phyloP scores from a whole-genome alignment of 768 basidiomycete genomes.

The Lyophyllum semitale region DNA sequence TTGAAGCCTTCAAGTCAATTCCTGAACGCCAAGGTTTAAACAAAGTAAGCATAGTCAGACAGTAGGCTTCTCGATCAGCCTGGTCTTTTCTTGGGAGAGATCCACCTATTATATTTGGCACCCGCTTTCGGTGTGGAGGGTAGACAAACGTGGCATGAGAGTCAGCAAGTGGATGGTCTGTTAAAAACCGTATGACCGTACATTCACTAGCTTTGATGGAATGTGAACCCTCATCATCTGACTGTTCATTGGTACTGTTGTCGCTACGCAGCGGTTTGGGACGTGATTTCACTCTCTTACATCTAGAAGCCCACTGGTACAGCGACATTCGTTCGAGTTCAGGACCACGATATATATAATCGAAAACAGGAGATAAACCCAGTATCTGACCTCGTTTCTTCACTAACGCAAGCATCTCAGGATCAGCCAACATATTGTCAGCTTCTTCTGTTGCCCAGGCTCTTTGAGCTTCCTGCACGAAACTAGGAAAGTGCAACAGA shows the following conservation, averaged over 20 bases:
- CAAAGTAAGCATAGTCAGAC: background rate
- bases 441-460: conserved; percentile 14
- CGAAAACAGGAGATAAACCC: conserved; percentile 28
- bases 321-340: conserved; percentile 18
- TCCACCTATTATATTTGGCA: background rate
- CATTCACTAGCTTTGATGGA: too few relatives aligned
- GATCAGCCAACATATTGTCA: background rate
- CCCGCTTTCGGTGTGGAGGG: background rate
- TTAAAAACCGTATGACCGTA: too few relatives aligned
- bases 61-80: background rate
- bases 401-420: conserved; percentile 22
- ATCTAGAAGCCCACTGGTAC: conserved; percentile 28
- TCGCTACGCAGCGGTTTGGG: too few relatives aligned
- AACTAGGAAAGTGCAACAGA: conserved; percentile 33
- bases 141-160: conserved; percentile 18
- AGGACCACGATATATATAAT: conserved; percentile 31
- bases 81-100: background rate
- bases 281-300: conserved; percentile 12
- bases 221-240: too few relatives aligned
- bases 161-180: conserved; percentile 21
- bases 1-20: background rate
- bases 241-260: too few relatives aligned
- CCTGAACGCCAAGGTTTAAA: background rate
- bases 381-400: conserved; percentile 17
- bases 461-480: conserved; percentile 23